These are phyloP conservation scores for Candida lessepsii DNA, from an alignment of 805 yeast species.

Conservation along the genomic window DNA sequence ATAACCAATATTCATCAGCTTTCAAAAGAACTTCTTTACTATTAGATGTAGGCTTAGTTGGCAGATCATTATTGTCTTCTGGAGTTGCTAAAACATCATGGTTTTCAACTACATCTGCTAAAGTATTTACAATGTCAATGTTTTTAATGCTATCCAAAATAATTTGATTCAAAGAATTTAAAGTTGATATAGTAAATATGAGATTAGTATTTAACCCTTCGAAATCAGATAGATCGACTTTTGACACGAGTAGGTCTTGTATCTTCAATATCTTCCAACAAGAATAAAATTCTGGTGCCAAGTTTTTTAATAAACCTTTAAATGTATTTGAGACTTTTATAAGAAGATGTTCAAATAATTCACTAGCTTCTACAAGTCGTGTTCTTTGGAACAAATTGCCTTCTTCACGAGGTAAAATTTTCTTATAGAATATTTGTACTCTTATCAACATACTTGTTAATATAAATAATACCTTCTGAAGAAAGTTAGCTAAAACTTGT, in stretches of 20 bases:
- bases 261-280: constrained; percentile 65
- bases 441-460: constrained; percentile 13
- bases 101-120: background rate
- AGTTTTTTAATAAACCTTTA: constrained; percentile 17
- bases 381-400: background rate
- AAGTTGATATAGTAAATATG: constrained; percentile 11
- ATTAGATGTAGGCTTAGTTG: too few relatives aligned
- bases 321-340: constrained; percentile 19
- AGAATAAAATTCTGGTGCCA: constrained; percentile 55
- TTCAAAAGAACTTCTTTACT: too few relatives aligned
- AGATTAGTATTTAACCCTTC: background rate
- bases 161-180: background rate
- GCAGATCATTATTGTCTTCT: too few relatives aligned
- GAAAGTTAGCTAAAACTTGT: constrained; percentile 29
- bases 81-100: background rate
- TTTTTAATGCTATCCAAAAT: background rate
- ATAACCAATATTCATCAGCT: constrained; percentile 1
- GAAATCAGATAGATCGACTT: constrained; percentile 25
- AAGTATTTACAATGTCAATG: background rate
- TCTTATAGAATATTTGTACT: constrained; percentile 13
- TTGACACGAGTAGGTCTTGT: constrained; percentile 36
- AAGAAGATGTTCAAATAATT: constrained; percentile 14
- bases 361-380: background rate
- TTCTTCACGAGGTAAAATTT: background rate
- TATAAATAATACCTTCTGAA: constrained; percentile 37